Conservation (phyloP, 148 eudicot species). For the Beta vulgaris region DNA sequence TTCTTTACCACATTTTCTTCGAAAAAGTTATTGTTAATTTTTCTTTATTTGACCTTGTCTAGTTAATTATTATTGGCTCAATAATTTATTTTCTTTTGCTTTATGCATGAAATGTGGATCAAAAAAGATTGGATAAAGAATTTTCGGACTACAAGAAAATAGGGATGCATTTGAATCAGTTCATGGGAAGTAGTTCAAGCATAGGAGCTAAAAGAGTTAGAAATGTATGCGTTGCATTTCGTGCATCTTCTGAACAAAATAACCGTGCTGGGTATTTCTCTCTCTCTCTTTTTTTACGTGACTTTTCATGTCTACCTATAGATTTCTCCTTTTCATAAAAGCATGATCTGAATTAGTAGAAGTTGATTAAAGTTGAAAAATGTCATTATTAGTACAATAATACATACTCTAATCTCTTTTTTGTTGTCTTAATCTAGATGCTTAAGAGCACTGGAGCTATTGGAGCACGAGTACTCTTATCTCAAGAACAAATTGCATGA, state of each 20-base stretch:
- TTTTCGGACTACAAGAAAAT: slow-evolving; percentile 78
- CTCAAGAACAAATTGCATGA: slow-evolving; percentile 92
- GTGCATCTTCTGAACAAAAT: slow-evolving; percentile 74
- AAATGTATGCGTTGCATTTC: slow-evolving; percentile 81
- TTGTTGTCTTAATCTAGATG: slow-evolving; percentile 50
- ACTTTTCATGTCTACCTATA: background rate
- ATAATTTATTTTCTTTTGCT: background rate
- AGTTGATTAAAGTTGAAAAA: slow-evolving; percentile 11
- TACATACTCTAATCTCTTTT: background rate
- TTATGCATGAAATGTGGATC: background rate
- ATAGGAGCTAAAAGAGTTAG: slow-evolving; percentile 85
- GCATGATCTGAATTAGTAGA: slow-evolving; percentile 16
- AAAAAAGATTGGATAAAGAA: slow-evolving; percentile 59
- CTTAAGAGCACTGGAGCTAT: slow-evolving; percentile 65
- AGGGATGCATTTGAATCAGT: slow-evolving; percentile 81
- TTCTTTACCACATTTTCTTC: too few species aligned
- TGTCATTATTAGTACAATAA: slow-evolving; percentile 16
- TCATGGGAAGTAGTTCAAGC: slow-evolving; percentile 97
- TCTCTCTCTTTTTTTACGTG: background rate
- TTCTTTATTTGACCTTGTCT: background rate
- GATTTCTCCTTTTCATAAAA: slow-evolving; percentile 15
- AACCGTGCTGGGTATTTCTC: slow-evolving; percentile 65
- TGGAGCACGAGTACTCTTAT: slow-evolving; percentile 87
- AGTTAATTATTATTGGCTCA: background rate
- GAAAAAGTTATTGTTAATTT: too few species aligned